phyloP scores from a whole-genome alignment of 345 rosid genomes.

The Populus tremula region DNA sequence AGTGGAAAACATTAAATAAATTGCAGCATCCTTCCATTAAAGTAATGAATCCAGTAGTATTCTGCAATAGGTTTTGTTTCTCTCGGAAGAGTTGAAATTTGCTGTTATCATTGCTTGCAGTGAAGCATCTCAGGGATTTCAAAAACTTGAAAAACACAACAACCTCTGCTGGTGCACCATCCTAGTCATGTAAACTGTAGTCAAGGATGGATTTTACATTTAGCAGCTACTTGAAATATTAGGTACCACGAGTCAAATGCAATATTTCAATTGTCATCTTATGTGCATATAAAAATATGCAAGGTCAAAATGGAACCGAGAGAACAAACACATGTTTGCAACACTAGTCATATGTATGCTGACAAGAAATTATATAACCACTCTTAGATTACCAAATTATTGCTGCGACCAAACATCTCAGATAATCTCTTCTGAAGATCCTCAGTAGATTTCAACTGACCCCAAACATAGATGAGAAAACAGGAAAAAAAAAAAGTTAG shows the following conservation, averaged over 20 bases:
- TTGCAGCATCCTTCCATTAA: neutral
- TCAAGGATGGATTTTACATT: neutral
- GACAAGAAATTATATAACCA: neutral
- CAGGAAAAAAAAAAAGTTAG: neutral
- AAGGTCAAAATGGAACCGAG: neutral
- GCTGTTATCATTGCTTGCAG: neutral
- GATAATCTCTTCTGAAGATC: constrained; percentile 25
- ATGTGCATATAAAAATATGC: neutral
- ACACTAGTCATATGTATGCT: too few species aligned
- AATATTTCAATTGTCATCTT: neutral
- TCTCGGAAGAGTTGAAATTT: neutral
- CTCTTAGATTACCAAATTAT: constrained; percentile 14
- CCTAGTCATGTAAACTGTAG: neutral
- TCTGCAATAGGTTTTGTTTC: neutral
- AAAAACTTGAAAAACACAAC: neutral
- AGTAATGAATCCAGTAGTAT: neutral
- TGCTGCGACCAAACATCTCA: constrained; percentile 10
- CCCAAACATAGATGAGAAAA: constrained; percentile 8
- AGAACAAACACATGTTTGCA: neutral
- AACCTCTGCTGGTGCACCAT: neutral
- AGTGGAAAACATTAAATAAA: neutral
- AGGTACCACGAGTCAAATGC: neutral
- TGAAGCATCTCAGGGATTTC: neutral
- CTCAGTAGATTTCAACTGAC: constrained; percentile 29
- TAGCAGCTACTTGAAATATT: neutral